A percentile compares a stretch with the other conserved stretches of the same genome.
Conservation (phyloP, 495 filamentous ascomycete genomes). For the Penicillium manginii region DNA sequence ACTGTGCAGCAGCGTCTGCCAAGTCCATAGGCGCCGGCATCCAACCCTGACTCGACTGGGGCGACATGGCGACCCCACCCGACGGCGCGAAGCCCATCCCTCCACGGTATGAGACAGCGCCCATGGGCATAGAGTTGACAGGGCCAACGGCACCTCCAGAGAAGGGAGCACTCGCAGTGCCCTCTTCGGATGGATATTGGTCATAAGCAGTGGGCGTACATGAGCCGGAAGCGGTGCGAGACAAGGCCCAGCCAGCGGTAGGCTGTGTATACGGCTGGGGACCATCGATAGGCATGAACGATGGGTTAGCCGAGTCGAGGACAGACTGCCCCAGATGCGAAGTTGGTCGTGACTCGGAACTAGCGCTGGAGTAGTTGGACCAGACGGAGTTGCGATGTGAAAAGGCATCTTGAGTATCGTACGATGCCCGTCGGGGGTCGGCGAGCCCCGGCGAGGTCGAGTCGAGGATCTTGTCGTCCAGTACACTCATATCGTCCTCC, state of each 20-base stretch:
- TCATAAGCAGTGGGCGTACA: conserved; percentile 68
- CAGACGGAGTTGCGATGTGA: conserved; percentile 76
- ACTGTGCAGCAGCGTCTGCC: conserved; percentile 62
- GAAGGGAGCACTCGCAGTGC: conserved; percentile 56
- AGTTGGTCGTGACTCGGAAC: conserved; percentile 41
- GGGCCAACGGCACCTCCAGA: conserved; percentile 57
- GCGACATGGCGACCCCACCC: conserved; percentile 59
- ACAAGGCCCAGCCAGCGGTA: conserved; percentile 42
- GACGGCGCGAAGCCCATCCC: conserved; percentile 44
- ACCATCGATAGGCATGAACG: conserved; percentile 63
- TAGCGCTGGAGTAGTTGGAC: conserved; percentile 66
- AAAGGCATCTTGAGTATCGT: conserved; percentile 69
- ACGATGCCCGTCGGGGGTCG: conserved; percentile 68
- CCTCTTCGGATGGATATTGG: conserved; percentile 65
- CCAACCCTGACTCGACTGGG: conserved; percentile 66
- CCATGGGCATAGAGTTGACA: conserved; percentile 48
- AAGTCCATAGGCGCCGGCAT: conserved; percentile 60
- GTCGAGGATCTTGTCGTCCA: conserved; percentile 87
- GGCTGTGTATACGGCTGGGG: conserved; percentile 44
- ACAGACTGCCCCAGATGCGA: conserved; percentile 43
- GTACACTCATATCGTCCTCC: conserved; percentile 78
- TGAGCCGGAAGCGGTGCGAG: conserved; percentile 53
- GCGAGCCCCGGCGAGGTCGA: conserved; percentile 70
- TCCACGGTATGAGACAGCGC: conserved; percentile 48
- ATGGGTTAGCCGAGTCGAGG: conserved; percentile 45